Base-by-base conservation (phyloP, 768 basidiomycete species). In the button mushroom (Agaricus bisporus) region DNA sequence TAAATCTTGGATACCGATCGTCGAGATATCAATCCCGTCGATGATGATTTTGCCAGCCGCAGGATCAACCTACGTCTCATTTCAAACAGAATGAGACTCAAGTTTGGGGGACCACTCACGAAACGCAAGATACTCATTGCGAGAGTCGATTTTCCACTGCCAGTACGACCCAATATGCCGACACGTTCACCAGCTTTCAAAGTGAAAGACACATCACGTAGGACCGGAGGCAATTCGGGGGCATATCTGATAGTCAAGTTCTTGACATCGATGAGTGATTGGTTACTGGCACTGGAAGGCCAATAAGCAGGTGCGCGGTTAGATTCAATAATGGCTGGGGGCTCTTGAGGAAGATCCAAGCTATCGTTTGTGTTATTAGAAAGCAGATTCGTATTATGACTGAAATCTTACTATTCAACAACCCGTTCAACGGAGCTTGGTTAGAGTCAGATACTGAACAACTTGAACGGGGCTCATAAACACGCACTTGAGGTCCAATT, bases 61-160 rank as follows among this genome's bases (percentile, higher is more conserved):
- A 1, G 93, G 91, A 62, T 95, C 92, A 15, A 85, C 81, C 82
- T 85, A 53, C 25, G 42, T 32, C 15, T 50, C 20, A 43, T 22
- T 10, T 58, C 49, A 56, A 45, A 43, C 28, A 38, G 25, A 38
- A 22, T 9, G 22, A 12, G 11, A 47, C 18, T 37, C 29, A 6
- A 1, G n/a, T 47, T 22, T 36, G 47, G 52, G 20, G 38, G 39
- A 41, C n/a, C 18, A 73, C 83, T 49, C 60, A 86, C 85, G 61
- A 95, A 94, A 59, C 91, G 80, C 48, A 95, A 68, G 14, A 95
- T 72, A 61, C 87, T 87, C 88, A 90, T 91, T 0, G 90, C 90
- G 48, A 95, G 72, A 0, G 91, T 92, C 15, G 83, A 86, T 66
- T 91, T 91, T 12, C 88, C 88, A 57, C 86, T 88, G 3, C 87